Evolutionary conservation across 306 rosid genomes (phyloP).

Genomic region (Gleditsia sinensis): DNA sequence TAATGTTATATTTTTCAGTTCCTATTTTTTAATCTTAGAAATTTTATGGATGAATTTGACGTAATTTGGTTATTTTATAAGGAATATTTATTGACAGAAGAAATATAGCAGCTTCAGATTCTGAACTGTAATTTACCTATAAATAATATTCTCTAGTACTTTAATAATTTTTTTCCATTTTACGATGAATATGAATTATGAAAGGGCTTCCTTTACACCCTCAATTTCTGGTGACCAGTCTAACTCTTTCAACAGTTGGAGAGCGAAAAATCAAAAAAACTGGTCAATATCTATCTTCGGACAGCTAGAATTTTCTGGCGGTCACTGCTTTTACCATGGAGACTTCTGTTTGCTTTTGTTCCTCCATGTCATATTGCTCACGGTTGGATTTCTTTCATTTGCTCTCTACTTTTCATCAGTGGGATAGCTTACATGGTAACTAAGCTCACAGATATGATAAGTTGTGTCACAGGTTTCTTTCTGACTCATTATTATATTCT

Average conservation of each 20-base stretch:
- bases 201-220: background rate
- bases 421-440: conserved; percentile 87
- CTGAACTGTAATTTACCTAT: conserved; percentile 17
- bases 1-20: background rate
- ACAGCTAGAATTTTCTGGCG: conserved; percentile 64
- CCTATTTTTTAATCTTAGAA: background rate
- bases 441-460: conserved; percentile 80
- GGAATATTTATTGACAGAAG: background rate
- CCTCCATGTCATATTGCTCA: conserved; percentile 89
- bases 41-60: background rate
- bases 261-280: conserved; percentile 55
- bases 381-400: conserved; percentile 91
- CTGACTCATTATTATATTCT: conserved; percentile 26
- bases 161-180: background rate
- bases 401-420: conserved; percentile 86
- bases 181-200: background rate
- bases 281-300: conserved; percentile 45
- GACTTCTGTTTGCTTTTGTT: conserved; percentile 77
- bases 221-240: conserved; percentile 25
- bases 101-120: conserved; percentile 7
- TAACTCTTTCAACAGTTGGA: conserved; percentile 62
- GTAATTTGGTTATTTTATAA: background rate
- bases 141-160: conserved; percentile 1
- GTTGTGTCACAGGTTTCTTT: conserved; percentile 90
- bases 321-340: conserved; percentile 78